Base-by-base conservation (phyloP, 257 asterid genomes). In the Solanum peruvianum region DNA sequence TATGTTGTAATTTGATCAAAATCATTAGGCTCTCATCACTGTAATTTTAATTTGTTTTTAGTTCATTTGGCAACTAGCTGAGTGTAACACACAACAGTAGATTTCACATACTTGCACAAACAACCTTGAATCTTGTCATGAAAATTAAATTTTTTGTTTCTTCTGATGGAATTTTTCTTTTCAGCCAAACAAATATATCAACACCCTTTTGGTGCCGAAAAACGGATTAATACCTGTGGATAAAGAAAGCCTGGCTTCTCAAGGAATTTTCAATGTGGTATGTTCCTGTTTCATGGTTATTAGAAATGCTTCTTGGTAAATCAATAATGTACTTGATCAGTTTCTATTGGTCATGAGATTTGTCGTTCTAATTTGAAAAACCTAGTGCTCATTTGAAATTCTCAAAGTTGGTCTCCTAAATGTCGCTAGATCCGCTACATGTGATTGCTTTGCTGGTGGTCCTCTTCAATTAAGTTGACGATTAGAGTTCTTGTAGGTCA, bases 151-250 rank as follows among this genome's bases (percentile, higher is more conserved):
- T 60, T 25, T 71, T 39, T 81, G 73, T 85, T 52, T 84, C 60
- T 11, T 64, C 18, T 90, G 49, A 39, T 90, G 87, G 70, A 9
- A 62, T 90, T 27, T 86, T 77, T 76, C 12, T 60, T 87, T 87
- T 91, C 93, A 97, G 99, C 95, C 97, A 91, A 93, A 88, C 88
- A 91, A 88, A 89, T 97, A 97, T 90, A 90, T 94, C 66, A 94
- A 95, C 91, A 94, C 98, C 35, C 90, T 97, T 73, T 88, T 97
- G 87, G 97, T 92, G 90, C 98, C 99, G 6, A 92, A 91, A 90
- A 93, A 88, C 20, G 93, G 98, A 64, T 94, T 93, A 90, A 90
- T 97, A 90, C 94, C 94, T 56, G 89, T 93, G 47, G 98, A 97
- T 85, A 37, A 82, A 78, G 91, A 92, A 76, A 6, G 73, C 85